phyloP scores from a whole-genome alignment of 2,329 filamentous ascomycete species.

The Phialocephala sp. region DNA sequence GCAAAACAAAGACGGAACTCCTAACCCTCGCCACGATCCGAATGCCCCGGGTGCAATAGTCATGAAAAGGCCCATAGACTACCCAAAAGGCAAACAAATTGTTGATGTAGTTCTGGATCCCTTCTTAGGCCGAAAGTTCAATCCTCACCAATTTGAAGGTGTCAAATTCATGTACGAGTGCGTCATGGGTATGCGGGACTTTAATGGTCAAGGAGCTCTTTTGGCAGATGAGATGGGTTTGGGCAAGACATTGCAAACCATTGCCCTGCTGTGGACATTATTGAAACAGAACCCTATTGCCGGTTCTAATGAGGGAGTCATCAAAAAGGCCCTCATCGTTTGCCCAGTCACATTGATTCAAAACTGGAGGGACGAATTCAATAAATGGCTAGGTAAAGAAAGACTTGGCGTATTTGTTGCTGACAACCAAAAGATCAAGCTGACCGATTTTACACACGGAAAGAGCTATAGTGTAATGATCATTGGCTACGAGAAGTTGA shows the following conservation, averaged over 20 bases:
- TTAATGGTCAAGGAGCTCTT: conserved; percentile 71
- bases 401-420: conserved; percentile 71
- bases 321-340: conserved; percentile 75
- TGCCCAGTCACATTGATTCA: conserved; percentile 75
- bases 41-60: conserved; percentile 63
- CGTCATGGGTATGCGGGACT: conserved; percentile 73
- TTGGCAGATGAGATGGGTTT: conserved; percentile 79
- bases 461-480: conserved; percentile 74
- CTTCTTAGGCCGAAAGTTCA: conserved; percentile 63
- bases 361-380: conserved; percentile 76
- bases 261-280: conserved; percentile 73
- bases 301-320: conserved; percentile 58
- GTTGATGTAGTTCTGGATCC: conserved; percentile 78
- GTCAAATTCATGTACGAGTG: conserved; percentile 77
- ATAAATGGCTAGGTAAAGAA: conserved; percentile 76
- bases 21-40: conserved; percentile 70
- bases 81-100: conserved; percentile 65
- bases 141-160: conserved; percentile 72
- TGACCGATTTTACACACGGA: conserved; percentile 73
- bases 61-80: conserved; percentile 65
- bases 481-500: conserved; percentile 74
- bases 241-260: conserved; percentile 76
- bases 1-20: conserved; percentile 51
- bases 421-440: conserved; percentile 62
- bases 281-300: conserved; percentile 73